Base-by-base conservation (phyloP, 2,329 filamentous ascomycete genomes). In the Diaporthe velutina region DNA sequence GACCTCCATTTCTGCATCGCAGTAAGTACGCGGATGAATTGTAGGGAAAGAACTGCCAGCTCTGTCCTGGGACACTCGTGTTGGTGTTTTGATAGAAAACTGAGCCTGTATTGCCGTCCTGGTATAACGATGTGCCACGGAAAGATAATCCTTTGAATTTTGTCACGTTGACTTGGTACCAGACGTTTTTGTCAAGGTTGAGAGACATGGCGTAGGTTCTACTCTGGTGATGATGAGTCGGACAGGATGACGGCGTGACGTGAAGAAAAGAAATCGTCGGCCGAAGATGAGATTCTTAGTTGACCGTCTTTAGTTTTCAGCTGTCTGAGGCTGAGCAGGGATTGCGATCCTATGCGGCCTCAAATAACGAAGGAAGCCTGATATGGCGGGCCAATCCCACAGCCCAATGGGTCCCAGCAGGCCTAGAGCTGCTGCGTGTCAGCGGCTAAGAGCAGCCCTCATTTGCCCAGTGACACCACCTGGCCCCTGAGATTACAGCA, bases 151-250 rank as follows among this genome's bases (percentile, higher is more conserved):
- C 55, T 13, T 33, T 10, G 19, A 42, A 35, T 30, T 10, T 64
- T 19, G 67, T 55, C 22, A 74, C 73, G 15, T 71, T 74, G 54
- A 74, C 38, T 30, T 74, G 73, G 25, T 74, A 74, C 73, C 73
- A 74, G 17, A 45, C 57, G 42, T 74, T 52, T 8, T 48, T 25
- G 19, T 74, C 45, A 45, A 74, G 22, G 13, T 74, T 74, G 54
- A 74, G 66, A 70, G 71, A 73, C 71, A 73, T 73, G 38, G 42
- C 15, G 13, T 10, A 52, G 42, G 13, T 22, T 19, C 7, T 28
- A 15, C 25, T n/a, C n/a, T 17, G 33, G 50, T 30, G 45, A 38
- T 25, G 15, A 52, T 28, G 45, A 28, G 13, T 13, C 13, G 45
- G 17, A 25, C 45, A 22, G 33, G 30, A 4, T 15, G 30, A 50